Evolutionary conservation across 1,139 yeast genomes (phyloP), one percentile per base, ranked within the genome.

Genomic region (Geotrichum bryndzae): DNA sequence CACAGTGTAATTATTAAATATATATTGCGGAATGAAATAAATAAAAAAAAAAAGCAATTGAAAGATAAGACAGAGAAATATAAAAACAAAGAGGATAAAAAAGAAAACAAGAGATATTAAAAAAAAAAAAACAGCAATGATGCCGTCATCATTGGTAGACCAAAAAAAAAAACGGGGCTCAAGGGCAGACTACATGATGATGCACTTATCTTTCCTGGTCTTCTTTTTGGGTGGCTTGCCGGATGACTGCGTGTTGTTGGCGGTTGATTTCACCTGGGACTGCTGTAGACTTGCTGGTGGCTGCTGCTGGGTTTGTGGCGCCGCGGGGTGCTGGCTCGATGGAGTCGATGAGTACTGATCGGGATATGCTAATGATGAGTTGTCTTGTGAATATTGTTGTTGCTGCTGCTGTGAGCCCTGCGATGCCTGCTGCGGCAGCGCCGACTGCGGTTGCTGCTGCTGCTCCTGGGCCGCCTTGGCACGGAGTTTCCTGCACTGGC

Each of bases 401-500:
- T 18, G 33, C 38, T 22, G 58, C 5, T 35, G 38, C 38, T 33
- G 38, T 33, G 38, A 33, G 6, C 18, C 18, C n/a, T 54, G 23
- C 6, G 27, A 15, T 23, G 29, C 22, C 10, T 25, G 27, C 23
- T 29, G 7, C 38, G 27, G 22, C 10, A 25, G 15, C 13, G 15
- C 53, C 10, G 41, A 18, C n/a, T 51, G 56, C 15, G n/a, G 23
- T 27, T n/a, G 33, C 22, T n/a, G 29, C 25, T 29, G 52, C 6
- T 38, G 15, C 5, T 38, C 52, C 41, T 31, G 23, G 18, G 50
- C 41, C 23, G 57, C 41, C 2, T 35, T 35, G 15, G 58, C 53
- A 13, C 64, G 56, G 22, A 59, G 45, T 33, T 50, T 56, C 53
- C 57, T 62, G 53, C 92, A 90, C 69, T 88, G 95, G 74, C 97